Evolutionary conservation across 352 stramenopile genomes (phyloP), one percentile per base, ranked within the genome.

Genomic region (Globisporangium solare): DNA sequence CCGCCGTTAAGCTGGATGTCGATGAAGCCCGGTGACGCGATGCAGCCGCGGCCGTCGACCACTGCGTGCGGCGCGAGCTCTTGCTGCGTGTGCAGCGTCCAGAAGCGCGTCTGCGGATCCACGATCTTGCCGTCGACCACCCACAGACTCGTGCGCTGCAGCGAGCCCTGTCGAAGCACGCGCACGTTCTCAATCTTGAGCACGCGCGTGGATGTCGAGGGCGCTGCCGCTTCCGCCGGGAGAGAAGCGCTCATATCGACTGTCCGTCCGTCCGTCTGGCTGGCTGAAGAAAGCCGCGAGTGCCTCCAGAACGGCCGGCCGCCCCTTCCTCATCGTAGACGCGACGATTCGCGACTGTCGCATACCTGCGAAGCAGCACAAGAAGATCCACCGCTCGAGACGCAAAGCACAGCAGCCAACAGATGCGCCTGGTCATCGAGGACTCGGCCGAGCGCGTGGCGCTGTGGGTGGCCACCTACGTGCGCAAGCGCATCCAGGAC

Each of bases 1-100:
- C 74, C 85, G 51, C 89, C 89, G 58, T 97, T 97, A 48, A 96
- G 69, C 71, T 97, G 89, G 24, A 96, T 46, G 63, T 97, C 89
- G 48, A 97, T 87, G 61, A 95, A 96, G 35, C 89, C 89, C 11
- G 88, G 85, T 10, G 82, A 81, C 11, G 89, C 56, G 51, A 97
- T 88, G 46, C 60, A 64, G 27, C 79, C 82, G 24, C 66, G 57
- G 53, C 88, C 90, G 62, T 96, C 86, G 8, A 96, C 62, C 24
- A 79, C 45, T 15, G 66, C 58, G 22, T 73, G 42, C 13, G 79
- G 68, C n/a, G 70, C 67, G 60, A 82, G 71, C 47, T 83, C 60
- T 11, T 45, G 24, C 21, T 82, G 54, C 6, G 46, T 58, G n/a
- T 18, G 18, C 7, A 59, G 50, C 2, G 8, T 31, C 76, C 76